Conservation (phyloP, 73 alveolate genomes). For the Stentor roeselii region DNA sequence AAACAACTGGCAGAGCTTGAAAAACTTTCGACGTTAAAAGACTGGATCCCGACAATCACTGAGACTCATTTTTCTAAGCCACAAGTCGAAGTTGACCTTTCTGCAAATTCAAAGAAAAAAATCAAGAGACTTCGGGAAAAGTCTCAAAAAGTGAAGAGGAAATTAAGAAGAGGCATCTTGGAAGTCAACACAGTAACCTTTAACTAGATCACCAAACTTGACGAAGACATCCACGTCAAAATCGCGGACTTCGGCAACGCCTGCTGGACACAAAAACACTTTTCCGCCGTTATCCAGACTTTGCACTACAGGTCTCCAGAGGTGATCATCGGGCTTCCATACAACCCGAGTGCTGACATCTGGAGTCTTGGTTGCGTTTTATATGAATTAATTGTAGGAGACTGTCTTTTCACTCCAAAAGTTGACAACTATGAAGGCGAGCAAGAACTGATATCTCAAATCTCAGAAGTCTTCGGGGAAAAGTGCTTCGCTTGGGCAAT, state of each 20-base stretch:
- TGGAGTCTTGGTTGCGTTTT: constrained; percentile 66
- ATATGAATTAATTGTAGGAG: constrained; percentile 54
- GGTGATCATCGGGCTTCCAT: constrained; percentile 51
- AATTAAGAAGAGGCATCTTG: too few relatives aligned
- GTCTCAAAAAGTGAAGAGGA: too few relatives aligned
- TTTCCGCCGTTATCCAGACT: constrained; percentile 1
- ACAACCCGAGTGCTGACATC: constrained; percentile 54
- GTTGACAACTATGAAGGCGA: too few relatives aligned
- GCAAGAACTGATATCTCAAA: too few relatives aligned
- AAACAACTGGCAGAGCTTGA: constrained; percentile 62
- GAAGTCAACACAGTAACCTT: too few relatives aligned
- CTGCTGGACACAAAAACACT: neutral
- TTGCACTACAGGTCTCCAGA: constrained; percentile 55
- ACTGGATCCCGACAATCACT: neutral
- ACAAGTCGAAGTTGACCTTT: too few relatives aligned
- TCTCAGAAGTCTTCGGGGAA: too few relatives aligned
- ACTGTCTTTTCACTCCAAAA: constrained; percentile 47
- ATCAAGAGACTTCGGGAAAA: too few relatives aligned
- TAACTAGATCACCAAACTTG: too few relatives aligned
- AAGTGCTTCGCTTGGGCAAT: too few relatives aligned
- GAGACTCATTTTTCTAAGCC: too few relatives aligned
- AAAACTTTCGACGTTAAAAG: neutral
- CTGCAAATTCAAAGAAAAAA: too few relatives aligned
- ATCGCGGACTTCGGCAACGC: constrained; percentile 1
- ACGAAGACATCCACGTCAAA: constrained; percentile 30